Base-by-base conservation (phyloP, 257 asterid genomes). In the Solanum gracilifrons region DNA sequence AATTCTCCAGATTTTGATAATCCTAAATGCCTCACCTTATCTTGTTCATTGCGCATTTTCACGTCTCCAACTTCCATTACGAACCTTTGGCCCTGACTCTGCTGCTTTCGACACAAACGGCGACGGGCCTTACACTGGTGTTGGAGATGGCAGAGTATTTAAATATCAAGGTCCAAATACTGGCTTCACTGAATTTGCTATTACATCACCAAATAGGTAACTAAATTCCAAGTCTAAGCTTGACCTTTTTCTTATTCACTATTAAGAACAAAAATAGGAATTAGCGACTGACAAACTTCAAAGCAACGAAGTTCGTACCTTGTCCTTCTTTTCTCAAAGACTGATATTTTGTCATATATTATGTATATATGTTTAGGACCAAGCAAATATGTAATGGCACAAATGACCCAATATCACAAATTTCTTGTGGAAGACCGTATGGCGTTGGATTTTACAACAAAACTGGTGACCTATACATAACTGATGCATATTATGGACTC, bases 121-220 rank as follows among this genome's bases (percentile, higher is more conserved):
- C 7, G 66, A 12, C 1, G 94, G 92, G 36, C 92, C 93, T 21
- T 92, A 94, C 86, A 89, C 90, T 7, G 94, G 91, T 21, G 93
- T 93, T 23, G 89, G 55, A 29, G 95, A 93, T 86, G 97, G 95
- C 33, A 90, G 95, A 62, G 84, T 93, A 41, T 87, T 93, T 60
- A 91, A 88, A 73, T 90, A 72, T 35, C 15, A 85, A 39, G 92
- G 87, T 74, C 87, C 90, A 3, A 32, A 36, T 11, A 6, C n/a
- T 31, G 88, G 88, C 4, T 83, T 83, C 21, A 58, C 71, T 8
- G 75, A 83, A 29, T 27, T 83, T 83, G 86, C 86, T 36, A 83
- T 39, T 25, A 83, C 86, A 51, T 83, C 86, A 58, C 86, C 86
- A 20, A 25, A 51, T 12, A 83, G 86, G 86, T 58, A 83, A 32